Conservation (phyloP, 768 basidiomycete genomes). For the Rhodocollybia butyracea region DNA sequence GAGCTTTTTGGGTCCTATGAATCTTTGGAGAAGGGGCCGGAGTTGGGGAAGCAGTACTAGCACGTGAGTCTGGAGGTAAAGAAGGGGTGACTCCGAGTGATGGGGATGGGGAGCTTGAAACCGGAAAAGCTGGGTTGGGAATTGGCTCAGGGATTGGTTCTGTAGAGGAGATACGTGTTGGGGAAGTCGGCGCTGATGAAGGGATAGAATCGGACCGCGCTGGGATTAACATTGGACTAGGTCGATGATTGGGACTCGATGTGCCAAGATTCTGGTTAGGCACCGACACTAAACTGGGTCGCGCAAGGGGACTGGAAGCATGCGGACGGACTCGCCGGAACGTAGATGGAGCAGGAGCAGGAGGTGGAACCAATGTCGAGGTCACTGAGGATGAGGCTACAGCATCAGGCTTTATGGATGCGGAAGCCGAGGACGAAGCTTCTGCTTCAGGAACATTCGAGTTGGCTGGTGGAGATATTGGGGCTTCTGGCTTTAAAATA, state of each 20-base stretch:
- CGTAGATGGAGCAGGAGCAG: too few relatives aligned
- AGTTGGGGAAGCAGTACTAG: conserved; percentile 34
- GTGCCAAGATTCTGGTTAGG: neutral
- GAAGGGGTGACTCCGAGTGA: neutral
- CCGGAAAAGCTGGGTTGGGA: neutral
- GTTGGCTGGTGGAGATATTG: too few relatives aligned
- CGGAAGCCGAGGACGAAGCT: too few relatives aligned
- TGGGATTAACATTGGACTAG: neutral
- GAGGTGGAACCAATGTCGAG: too few relatives aligned
- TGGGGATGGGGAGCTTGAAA: neutral
- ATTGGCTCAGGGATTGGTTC: neutral
- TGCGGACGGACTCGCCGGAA: conserved; percentile 2
- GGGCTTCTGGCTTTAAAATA: too few relatives aligned
- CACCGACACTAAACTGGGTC: neutral
- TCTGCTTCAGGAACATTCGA: too few relatives aligned
- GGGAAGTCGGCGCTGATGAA: neutral
- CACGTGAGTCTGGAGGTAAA: conserved; percentile 17
- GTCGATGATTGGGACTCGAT: neutral
- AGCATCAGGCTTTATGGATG: too few relatives aligned
- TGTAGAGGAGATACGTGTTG: neutral
- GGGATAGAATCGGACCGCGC: neutral
- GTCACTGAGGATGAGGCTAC: too few relatives aligned
- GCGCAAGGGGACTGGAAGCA: neutral
- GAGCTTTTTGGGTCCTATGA: conserved; percentile 38
- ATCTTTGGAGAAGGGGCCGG: conserved; percentile 18